A percentile compares a stretch with the other conserved stretches of the same genome.
Conservation (phyloP, 179 eudicot species). For the Sideroxylon spinosum region DNA sequence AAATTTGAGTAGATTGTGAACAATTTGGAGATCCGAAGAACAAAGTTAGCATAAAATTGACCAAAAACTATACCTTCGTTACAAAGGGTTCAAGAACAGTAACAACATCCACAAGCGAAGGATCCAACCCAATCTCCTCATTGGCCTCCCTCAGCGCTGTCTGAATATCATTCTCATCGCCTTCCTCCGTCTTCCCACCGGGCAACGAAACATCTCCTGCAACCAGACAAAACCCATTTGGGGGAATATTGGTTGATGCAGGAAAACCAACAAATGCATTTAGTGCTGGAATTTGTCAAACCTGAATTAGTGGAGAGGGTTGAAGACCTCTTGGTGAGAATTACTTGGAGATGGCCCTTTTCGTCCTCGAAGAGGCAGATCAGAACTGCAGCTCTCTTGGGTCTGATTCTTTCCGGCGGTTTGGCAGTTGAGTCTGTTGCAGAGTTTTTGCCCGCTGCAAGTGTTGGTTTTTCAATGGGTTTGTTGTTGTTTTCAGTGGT, state of each 20-base stretch:
- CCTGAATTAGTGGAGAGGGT: conserved; percentile 64
- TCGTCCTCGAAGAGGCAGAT: conserved; percentile 65
- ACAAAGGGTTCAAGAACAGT: conserved; percentile 54
- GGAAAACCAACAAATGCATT: neutral
- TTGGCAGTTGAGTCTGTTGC: conserved; percentile 11
- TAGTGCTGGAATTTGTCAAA: neutral
- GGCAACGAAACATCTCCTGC: conserved; percentile 88
- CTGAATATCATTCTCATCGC: conserved; percentile 49
- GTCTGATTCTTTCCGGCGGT: conserved; percentile 13
- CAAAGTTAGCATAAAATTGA: neutral
- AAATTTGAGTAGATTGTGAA: neutral
- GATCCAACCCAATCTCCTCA: conserved; percentile 89
- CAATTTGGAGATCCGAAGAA: neutral
- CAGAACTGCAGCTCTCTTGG: conserved; percentile 68
- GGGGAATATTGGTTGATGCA: no score
- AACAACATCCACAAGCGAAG: conserved; percentile 56
- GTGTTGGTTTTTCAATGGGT: conserved; percentile 3
- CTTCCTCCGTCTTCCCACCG: conserved; percentile 79
- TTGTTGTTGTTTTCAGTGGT: neutral
- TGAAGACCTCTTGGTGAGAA: conserved; percentile 71
- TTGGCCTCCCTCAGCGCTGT: conserved; percentile 85
- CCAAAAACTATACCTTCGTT: conserved; percentile 28
- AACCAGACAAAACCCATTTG: conserved; percentile 14
- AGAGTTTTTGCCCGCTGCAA: neutral
- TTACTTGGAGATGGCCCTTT: conserved; percentile 53